Percentiles rank a stretch among this genome's conserved stretches.
These are phyloP conservation scores for Tillandsia fasciculata DNA, from an alignment of 176 grass and related monocot species.

Conservation along the genomic window DNA sequence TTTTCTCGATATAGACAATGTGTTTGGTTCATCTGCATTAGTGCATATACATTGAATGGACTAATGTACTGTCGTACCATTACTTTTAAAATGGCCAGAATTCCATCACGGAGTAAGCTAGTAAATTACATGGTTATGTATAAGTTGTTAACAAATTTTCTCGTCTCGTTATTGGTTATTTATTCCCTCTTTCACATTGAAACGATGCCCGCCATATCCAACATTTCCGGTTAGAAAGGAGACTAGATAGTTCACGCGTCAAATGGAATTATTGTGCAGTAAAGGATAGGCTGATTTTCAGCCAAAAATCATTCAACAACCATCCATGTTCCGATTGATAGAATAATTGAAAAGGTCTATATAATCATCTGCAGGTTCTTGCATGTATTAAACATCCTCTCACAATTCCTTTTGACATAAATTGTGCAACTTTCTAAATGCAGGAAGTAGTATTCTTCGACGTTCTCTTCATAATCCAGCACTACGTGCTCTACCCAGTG, in stretches of 20 bases:
- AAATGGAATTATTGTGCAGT: neutral
- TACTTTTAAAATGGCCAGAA: neutral
- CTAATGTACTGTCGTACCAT: neutral
- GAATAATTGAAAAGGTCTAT: no score
- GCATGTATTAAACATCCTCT: neutral
- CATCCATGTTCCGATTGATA: no score
- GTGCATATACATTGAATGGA: no score
- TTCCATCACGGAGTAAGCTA: neutral
- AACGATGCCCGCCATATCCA: neutral
- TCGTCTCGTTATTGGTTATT: neutral
- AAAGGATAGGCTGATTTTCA: no score
- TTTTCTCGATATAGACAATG: neutral
- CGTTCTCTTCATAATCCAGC: slow-evolving; percentile 83
- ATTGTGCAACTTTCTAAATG: slow-evolving; percentile 20
- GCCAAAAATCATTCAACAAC: no score
- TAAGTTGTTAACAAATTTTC: neutral
- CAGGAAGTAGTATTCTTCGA: slow-evolving; percentile 89
- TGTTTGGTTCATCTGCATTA: neutral
- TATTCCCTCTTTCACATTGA: neutral
- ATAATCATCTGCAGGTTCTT: slow-evolving; percentile 1
- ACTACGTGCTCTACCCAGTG: slow-evolving; percentile 74
- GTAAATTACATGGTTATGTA: neutral
- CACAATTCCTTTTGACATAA: neutral
- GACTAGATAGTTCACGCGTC: neutral
- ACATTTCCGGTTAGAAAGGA: neutral